These are phyloP conservation scores for Plasmodium coatneyi DNA, from an alignment of 169 alveolate species.

Conservation along the genomic window DNA sequence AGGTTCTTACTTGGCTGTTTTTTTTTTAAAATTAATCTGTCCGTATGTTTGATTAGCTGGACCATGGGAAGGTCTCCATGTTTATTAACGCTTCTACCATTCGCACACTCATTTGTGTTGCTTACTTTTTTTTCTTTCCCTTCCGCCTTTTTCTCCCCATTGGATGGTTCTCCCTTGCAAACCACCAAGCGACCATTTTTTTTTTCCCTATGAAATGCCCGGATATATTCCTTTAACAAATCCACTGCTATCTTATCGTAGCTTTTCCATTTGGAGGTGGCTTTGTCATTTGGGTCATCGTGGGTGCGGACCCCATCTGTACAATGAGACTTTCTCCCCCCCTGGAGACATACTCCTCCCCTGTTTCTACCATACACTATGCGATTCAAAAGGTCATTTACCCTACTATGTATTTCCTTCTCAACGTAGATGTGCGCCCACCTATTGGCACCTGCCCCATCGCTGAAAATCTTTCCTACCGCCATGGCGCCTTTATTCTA, in stretches of 20 bases:
- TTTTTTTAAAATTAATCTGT: background rate
- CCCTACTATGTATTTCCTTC: slow-evolving; percentile 44
- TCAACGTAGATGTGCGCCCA: slow-evolving; percentile 18
- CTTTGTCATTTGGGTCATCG: background rate
- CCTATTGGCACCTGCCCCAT: background rate
- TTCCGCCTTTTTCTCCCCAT: background rate
- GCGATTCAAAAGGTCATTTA: slow-evolving; percentile 32
- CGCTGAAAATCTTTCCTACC: background rate
- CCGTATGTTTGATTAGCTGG: background rate
- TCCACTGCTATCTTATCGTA: slow-evolving; percentile 23
- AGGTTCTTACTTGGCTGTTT: background rate
- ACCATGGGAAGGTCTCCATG: background rate
- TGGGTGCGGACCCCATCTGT: background rate
- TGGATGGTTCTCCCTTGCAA: background rate
- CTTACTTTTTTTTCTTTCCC: background rate
- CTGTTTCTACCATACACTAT: slow-evolving; percentile 35
- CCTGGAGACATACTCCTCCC: too few species aligned
- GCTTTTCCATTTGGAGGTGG: slow-evolving; percentile 8
- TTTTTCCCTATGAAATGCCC: slow-evolving; percentile 18
- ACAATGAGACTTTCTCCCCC: too few species aligned
- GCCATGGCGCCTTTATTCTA: background rate
- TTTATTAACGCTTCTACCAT: background rate
- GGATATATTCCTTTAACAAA: slow-evolving; percentile 35
- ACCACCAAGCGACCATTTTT: background rate
- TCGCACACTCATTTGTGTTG: background rate